Percentiles rank a stretch among this genome's conserved stretches.
Evolutionary conservation across 345 rosid species (phyloP).

Genomic region (Eucalyptus regnans): DNA sequence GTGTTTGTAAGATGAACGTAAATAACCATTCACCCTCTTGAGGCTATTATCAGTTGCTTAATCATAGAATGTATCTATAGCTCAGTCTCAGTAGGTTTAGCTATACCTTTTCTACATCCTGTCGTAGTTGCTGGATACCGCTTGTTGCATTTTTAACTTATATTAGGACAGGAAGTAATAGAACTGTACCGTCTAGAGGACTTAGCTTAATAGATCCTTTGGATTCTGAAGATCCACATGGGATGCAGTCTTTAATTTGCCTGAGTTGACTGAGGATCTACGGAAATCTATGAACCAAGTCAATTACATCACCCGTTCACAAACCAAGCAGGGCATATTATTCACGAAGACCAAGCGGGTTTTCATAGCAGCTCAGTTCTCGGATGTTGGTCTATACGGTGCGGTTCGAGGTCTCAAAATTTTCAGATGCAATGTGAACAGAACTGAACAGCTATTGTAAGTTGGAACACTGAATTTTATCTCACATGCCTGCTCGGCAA

Average conservation of each 20-base stretch:
- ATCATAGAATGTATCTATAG: too few species aligned
- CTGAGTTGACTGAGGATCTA: background rate
- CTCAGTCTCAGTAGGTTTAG: too few species aligned
- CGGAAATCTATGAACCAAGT: background rate
- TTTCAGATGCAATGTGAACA: background rate
- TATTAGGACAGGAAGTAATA: background rate
- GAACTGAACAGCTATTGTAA: background rate
- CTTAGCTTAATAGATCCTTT: background rate
- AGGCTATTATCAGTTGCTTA: background rate
- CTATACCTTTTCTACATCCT: background rate
- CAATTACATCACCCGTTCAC: background rate
- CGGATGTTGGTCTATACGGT: background rate
- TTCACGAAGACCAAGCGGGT: background rate
- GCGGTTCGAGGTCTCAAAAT: background rate
- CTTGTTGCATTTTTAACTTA: background rate
- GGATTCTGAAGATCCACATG: background rate
- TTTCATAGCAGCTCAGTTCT: background rate
- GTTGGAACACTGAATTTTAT: background rate
- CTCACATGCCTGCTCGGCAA: background rate
- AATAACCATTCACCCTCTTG: background rate
- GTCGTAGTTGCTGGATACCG: background rate
- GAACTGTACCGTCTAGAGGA: background rate
- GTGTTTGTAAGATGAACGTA: background rate
- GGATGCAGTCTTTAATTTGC: background rate
- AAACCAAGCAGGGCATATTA: background rate